Evolutionary conservation across 1,284 basidiomycete genomes (phyloP).

Genomic region (Ceratobasidium theobromae): DNA sequence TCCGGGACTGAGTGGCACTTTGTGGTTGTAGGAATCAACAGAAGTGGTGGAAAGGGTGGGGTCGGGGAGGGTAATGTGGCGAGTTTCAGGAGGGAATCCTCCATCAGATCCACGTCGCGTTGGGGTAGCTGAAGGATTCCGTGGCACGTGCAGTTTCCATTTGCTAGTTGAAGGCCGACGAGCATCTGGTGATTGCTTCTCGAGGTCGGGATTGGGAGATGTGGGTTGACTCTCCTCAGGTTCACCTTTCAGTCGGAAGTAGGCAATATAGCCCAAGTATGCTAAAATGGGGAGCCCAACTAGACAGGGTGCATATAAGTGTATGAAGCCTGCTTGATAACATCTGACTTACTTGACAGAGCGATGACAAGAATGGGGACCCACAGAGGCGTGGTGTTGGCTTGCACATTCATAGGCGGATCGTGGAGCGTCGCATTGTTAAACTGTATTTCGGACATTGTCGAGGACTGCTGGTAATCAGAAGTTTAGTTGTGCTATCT

Average conservation of each 20-base stretch:
- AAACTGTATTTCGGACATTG: slow-evolving; percentile 11
- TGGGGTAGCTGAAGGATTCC: not conserved
- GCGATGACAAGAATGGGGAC: not conserved
- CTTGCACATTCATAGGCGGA: not conserved
- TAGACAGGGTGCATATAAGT: not conserved
- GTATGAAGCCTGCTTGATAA: not conserved
- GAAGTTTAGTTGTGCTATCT: not conserved
- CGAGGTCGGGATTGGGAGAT: not conserved
- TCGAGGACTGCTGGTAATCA: not conserved
- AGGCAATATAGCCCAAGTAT: not conserved
- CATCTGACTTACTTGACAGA: not conserved
- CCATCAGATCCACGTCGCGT: slow-evolving; percentile 27
- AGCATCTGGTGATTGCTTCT: not conserved
- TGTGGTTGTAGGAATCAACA: slow-evolving; percentile 4
- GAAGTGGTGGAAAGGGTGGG: slow-evolving; percentile 1
- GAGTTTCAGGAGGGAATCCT: slow-evolving; percentile 25
- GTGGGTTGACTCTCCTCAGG: not conserved
- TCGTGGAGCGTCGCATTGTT: not conserved
- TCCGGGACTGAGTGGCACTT: slow-evolving; percentile 1
- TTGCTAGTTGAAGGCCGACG: slow-evolving; percentile 16
- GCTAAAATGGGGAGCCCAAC: not conserved
- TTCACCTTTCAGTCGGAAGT: not conserved
- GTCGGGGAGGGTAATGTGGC: slow-evolving; percentile 14
- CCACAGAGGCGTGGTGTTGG: not conserved
- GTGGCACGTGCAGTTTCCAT: slow-evolving; percentile 21